Percentiles rank a stretch among this genome's conserved stretches.
Conservation (phyloP, 768 basidiomycete genomes). For the Boletus barrowsii region DNA sequence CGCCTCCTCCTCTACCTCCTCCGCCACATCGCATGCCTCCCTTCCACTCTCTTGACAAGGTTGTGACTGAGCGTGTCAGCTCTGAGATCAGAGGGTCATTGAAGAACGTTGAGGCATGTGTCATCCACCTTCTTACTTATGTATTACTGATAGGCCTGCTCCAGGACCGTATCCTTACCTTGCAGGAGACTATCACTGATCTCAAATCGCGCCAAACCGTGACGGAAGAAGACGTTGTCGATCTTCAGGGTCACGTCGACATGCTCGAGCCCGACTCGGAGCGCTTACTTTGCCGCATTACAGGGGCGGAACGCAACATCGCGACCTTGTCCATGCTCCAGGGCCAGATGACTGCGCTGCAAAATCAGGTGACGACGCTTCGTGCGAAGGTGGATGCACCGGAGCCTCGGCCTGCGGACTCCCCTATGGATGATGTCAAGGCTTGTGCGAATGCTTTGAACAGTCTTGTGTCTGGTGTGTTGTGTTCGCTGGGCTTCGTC, state of each 20-base stretch:
- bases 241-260: conserved; percentile 38
- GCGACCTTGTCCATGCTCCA: conserved; percentile 29
- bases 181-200: conserved; percentile 20
- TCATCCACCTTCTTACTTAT: background rate
- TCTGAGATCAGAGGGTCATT: conserved; percentile 23
- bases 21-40: conserved; percentile 9
- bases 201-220: conserved; percentile 24
- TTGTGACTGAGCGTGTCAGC: conserved; percentile 18
- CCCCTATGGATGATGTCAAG: conserved; percentile 21
- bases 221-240: conserved; percentile 30
- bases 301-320: conserved; percentile 29
- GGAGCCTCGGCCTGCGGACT: conserved; percentile 6
- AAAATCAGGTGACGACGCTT: conserved; percentile 18
- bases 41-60: conserved; percentile 12
- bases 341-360: conserved; percentile 21
- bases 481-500: background rate
- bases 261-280: conserved; percentile 36
- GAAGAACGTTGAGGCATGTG: conserved; percentile 21
- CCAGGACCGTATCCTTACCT: conserved; percentile 23
- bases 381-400: conserved; percentile 20
- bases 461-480: conserved; percentile 43
- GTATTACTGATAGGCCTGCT: background rate
- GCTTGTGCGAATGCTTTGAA: conserved; percentile 36
- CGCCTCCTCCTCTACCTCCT: conserved; percentile 2
- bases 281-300: conserved; percentile 26